These are phyloP conservation scores for Marasmius fiardii DNA, from an alignment of 1,284 basidiomycete species.

Conservation along the genomic window DNA sequence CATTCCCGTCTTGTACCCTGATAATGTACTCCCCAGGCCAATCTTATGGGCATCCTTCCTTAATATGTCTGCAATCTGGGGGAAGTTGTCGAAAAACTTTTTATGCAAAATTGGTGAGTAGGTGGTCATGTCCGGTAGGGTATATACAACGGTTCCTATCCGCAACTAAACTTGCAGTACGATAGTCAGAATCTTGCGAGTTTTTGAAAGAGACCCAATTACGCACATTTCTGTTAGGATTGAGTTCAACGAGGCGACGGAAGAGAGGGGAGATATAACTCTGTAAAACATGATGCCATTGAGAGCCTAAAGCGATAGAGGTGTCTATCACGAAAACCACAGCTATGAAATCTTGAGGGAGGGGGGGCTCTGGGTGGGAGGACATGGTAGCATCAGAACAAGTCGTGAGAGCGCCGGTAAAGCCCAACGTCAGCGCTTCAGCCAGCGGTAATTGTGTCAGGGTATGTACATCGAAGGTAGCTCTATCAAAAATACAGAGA, in stretches of 20 bases:
- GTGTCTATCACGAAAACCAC: slow-evolving; percentile 1
- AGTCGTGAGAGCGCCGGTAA: background rate
- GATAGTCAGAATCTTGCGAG: background rate
- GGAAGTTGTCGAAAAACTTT: background rate
- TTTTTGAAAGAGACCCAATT: background rate
- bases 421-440: too few species aligned
- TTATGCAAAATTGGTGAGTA: background rate
- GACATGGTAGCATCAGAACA: background rate
- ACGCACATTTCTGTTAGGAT: background rate
- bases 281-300: background rate
- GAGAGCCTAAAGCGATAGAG: background rate
- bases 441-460: too few species aligned
- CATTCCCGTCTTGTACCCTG: background rate
- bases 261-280: background rate
- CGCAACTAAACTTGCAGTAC: background rate
- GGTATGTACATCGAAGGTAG: too few species aligned
- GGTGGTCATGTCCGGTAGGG: background rate
- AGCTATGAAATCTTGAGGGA: background rate
- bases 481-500: background rate
- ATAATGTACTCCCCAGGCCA: background rate
- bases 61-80: background rate
- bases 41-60: background rate
- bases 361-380: background rate
- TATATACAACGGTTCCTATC: background rate
- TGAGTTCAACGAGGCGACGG: background rate